Conservation (phyloP, 345 rosid species). For the Populus pruinosa region DNA sequence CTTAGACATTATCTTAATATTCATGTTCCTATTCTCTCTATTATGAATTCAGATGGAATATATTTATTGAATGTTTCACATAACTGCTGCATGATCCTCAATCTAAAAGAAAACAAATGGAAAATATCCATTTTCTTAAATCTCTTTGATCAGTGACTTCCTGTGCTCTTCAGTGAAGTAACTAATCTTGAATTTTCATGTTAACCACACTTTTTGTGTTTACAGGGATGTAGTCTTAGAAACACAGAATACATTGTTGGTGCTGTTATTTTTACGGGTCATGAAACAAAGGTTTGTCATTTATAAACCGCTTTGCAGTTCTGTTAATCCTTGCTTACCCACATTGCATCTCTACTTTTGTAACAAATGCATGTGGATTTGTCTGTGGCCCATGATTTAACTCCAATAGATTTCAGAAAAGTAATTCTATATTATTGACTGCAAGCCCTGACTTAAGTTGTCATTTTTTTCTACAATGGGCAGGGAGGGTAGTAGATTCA, state of each 20-base stretch:
- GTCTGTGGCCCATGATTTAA: not conserved
- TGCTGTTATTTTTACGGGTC: constrained; percentile 90
- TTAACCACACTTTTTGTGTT: constrained; percentile 1
- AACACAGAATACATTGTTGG: constrained; percentile 90
- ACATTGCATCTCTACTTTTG: not conserved
- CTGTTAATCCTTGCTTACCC: not conserved
- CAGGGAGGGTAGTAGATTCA: not conserved
- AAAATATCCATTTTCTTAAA: not conserved
- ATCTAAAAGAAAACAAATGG: not conserved
- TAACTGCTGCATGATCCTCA: not conserved
- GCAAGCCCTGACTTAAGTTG: not conserved
- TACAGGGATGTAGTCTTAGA: constrained; percentile 99
- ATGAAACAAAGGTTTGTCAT: constrained; percentile 84
- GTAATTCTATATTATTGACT: not conserved
- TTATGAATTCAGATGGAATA: not conserved
- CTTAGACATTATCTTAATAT: constrained; percentile 2
- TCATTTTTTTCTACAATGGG: not conserved
- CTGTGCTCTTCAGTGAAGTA: constrained; percentile 16
- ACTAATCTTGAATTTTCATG: not conserved
- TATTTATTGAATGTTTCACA: constrained; percentile 1
- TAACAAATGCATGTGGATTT: not conserved
- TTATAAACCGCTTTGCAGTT: not conserved
- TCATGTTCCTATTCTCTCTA: not conserved
- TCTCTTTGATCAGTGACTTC: not conserved
- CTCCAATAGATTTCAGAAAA: not conserved